Base-by-base conservation (phyloP, 768 basidiomycete genomes). In the Boletus fagicola region DNA sequence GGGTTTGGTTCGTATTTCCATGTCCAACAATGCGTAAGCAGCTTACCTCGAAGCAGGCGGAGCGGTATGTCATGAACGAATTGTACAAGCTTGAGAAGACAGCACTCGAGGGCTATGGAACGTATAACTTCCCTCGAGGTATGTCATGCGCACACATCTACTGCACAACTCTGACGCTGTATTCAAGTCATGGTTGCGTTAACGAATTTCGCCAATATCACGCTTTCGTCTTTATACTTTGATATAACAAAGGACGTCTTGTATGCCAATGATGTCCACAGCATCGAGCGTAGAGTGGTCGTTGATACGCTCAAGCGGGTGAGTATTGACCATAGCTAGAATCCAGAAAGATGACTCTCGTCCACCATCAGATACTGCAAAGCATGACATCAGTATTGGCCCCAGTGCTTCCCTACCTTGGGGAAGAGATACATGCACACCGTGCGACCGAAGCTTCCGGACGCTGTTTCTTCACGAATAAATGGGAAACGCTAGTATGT, bases 211-310 rank as follows among this genome's bases (percentile, higher is more conserved):
- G 82, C 86, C 30, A 93, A 92, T 65, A 79, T 85, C 57, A 91
- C 89, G 0, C 78, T 98, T 22, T 98, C 96, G 0, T 87, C 93
- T 0, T 75, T 96, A 33, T 98, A 98, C 72, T 92, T 98, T 60
- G 94, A 95, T 65, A 85, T 91, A 49, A 90, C 85, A 35, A 97
- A 97, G 70, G 96, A 98, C 70, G 80, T 81, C 45, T 74, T 99
- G 11, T 98, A 99, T 66, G 90, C 92, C 35, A 80, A 90, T 63
- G 67, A 74, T 10, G 53, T 73, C 3, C 63, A 77, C 22, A 81
- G 81, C 57, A 62, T 70, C 3, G 78, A 83, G 42, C 84, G 96
- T 15, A 77, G 83, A 49, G 82, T 81, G 1, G 79, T 90, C 15
- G 70, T 94, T 8, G 83, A 87, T 5, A 88, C 90, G 2, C 76